phyloP scores from a whole-genome alignment of 2,329 filamentous ascomycete genomes.

The Apiospora marii region DNA sequence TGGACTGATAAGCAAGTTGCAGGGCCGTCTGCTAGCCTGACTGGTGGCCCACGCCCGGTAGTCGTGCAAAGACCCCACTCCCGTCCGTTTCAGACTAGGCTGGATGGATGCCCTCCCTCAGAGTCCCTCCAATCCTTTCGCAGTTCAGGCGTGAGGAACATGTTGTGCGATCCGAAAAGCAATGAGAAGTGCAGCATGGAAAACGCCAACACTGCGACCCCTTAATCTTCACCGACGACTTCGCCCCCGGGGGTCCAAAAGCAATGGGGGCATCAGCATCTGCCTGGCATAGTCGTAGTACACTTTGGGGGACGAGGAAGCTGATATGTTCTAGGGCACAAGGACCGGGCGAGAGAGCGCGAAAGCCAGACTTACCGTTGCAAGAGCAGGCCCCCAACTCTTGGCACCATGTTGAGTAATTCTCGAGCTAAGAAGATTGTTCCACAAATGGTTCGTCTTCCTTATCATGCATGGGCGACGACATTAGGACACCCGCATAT shows the following conservation, averaged over 20 bases:
- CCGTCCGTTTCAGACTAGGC: not conserved
- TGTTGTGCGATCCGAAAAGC: not conserved
- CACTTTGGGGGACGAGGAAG: not conserved
- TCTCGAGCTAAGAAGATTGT: not conserved
- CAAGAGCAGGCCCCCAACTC: not conserved
- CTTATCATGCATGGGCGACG: not conserved
- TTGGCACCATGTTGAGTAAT: constrained; percentile 11
- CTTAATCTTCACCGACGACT: not conserved
- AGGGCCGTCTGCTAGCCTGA: not conserved
- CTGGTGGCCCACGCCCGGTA: not conserved
- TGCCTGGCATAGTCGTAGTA: not conserved
- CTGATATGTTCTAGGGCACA: not conserved
- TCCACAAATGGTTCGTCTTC: not conserved
- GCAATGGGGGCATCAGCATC: not conserved
- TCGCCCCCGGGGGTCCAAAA: not conserved
- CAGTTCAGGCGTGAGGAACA: not conserved
- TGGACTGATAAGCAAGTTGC: constrained; percentile 19
- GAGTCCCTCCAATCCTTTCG: too few species aligned
- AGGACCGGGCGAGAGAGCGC: not conserved
- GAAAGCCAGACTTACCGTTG: not conserved
- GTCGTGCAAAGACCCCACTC: constrained; percentile 3
- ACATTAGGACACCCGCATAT: not conserved
- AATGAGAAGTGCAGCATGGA: not conserved
- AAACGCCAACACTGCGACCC: not conserved
- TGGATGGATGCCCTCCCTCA: not conserved